These are phyloP conservation scores for Coniferiporia sulphurascens DNA, from an alignment of 1,284 basidiomycete genomes.

Conservation along the genomic window DNA sequence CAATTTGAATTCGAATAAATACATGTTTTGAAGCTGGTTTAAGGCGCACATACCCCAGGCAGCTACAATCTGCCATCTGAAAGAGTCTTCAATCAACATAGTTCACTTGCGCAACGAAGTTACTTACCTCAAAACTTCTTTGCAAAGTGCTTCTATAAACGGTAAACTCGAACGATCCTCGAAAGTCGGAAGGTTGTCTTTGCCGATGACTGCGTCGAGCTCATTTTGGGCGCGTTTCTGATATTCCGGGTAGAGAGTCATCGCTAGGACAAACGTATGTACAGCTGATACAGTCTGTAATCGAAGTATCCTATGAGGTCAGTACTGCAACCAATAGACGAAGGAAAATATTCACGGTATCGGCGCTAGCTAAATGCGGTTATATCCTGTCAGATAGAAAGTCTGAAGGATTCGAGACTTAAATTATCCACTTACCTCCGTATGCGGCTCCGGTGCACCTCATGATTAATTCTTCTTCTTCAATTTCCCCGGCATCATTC, in stretches of 20 bases:
- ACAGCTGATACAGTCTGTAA: conserved; percentile 19
- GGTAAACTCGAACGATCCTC: conserved; percentile 21
- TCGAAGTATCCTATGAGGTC: background rate
- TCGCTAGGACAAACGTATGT: conserved; percentile 19
- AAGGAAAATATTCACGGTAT: conserved; percentile 14
- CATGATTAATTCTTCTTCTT: conserved; percentile 9
- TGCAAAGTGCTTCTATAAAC: conserved; percentile 23
- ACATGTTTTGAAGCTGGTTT: background rate
- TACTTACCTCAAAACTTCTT: conserved; percentile 20
- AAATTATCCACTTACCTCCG: background rate
- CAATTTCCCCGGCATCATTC: background rate
- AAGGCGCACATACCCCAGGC: background rate
- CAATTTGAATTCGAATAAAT: background rate
- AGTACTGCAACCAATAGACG: background rate
- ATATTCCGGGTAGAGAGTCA: conserved; percentile 21
- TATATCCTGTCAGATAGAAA: background rate
- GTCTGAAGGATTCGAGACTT: background rate
- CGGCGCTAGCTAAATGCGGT: conserved; percentile 18
- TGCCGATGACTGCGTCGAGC: conserved; percentile 23
- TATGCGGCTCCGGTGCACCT: background rate
- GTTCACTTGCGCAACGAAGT: too few relatives aligned
- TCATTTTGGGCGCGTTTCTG: conserved; percentile 22
- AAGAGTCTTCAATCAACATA: too few relatives aligned
- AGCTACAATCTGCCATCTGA: background rate
- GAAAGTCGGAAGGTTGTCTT: conserved; percentile 22